phyloP scores from a whole-genome alignment of 352 stramenopile species.

The Globisporangium acanthophoron region DNA sequence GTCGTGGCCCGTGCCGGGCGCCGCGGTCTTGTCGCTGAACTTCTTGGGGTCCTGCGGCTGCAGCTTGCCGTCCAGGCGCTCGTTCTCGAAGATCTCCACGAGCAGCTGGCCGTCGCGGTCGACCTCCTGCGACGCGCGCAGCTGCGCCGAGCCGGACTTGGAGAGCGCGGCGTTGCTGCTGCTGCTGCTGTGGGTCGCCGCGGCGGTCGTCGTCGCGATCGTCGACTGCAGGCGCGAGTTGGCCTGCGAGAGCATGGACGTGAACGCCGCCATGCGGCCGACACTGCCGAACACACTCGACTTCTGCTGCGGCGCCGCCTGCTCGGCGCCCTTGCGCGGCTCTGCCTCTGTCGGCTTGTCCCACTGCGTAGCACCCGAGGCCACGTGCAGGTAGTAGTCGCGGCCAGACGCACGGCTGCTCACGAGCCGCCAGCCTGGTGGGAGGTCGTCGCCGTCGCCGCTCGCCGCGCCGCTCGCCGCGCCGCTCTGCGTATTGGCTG shows the following conservation, averaged over 20 bases:
- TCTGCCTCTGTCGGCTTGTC: constrained; percentile 58
- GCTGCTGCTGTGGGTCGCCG: constrained; percentile 13
- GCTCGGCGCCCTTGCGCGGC: constrained; percentile 27
- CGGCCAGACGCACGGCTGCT: constrained; percentile 58
- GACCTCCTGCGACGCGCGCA: constrained; percentile 47
- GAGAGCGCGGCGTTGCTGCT: constrained; percentile 14
- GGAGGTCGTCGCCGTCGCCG: constrained; percentile 30
- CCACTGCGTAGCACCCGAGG: constrained; percentile 65
- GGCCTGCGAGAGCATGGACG: constrained; percentile 58
- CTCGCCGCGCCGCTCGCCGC: background rate
- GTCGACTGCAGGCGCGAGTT: constrained; percentile 69
- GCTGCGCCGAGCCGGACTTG: constrained; percentile 30
- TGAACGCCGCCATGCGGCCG: constrained; percentile 55
- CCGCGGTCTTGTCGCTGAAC: constrained; percentile 61
- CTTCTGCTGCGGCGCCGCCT: constrained; percentile 14
- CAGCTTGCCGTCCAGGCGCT: constrained; percentile 74
- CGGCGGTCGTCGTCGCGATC: constrained; percentile 40
- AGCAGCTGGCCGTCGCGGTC: constrained; percentile 69
- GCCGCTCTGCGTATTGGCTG: constrained; percentile 24
- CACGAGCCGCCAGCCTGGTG: constrained; percentile 59
- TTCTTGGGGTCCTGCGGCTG: constrained; percentile 61
- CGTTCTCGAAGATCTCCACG: constrained; percentile 84
- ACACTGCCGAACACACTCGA: constrained; percentile 58
- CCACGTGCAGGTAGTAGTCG: constrained; percentile 72
- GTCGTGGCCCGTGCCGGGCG: constrained; percentile 51